Evolutionary conservation across 2,329 filamentous ascomycete species (phyloP), one percentile per base, ranked within the genome.

Genomic region (Sordariomycetes sp.): DNA sequence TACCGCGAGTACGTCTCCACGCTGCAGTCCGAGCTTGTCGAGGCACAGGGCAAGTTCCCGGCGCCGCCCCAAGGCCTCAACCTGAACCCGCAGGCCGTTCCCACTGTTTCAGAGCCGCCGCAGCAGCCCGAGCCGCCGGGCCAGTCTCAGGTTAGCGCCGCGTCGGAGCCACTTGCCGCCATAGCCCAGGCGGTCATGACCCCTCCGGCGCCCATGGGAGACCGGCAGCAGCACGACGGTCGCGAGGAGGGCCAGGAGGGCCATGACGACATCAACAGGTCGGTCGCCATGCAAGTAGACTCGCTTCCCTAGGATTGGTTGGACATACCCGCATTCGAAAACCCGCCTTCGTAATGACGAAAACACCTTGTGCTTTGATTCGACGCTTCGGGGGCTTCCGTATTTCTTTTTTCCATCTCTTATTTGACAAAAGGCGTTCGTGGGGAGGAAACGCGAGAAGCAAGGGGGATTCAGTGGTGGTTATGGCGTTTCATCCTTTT

Each of bases 1-100:
- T 78, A 99, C 50, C 86, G 92, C 64, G 91, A 97, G 70, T 97
- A 97, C 73, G 88, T 97, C 64, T 87, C 97, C 68, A 88, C 88
- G 65, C 79, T 99, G 18, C 94, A 99, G 71, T 88, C 88, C 5
- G 86, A 90, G 48, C 80, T 97, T 40, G 79, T 97, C 61, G 92
- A 97, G 64, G 81, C 85, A 2, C 86, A 90, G 65, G 87, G 88
- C 67, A 91, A 96, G 64, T 86, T 89, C 58, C 94, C 94, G 1
- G 88, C 88, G 61, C 86, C 92, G 11, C 93, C 93, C 1, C 79
- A 88, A 1, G 90, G 90, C 64, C 80, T 96, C 62, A 89, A 90
- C 66, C 76, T 96, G 32, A 77, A 74, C 56, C 78, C 80, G 59
- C 79, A 81, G 28, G 57, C 55, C 60, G 66, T 58, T 35, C 68